These are phyloP conservation scores for Amanita phalloides DNA, from an alignment of 768 basidiomycete genomes.

Conservation along the genomic window DNA sequence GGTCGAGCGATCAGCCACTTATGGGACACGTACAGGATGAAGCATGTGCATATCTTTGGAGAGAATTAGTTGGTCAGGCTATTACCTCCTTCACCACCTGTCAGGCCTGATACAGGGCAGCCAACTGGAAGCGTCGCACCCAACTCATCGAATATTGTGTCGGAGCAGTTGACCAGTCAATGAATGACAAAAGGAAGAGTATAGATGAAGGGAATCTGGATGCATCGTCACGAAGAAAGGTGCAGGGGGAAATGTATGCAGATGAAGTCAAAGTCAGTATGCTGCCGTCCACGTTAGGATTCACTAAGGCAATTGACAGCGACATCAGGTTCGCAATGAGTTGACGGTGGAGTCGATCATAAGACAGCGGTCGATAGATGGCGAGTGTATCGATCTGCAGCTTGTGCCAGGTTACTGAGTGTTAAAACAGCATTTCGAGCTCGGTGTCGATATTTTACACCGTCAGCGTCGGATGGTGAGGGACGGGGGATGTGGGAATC, in stretches of 20 bases:
- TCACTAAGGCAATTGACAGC: slow-evolving; percentile 24
- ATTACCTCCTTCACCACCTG: slow-evolving; percentile 8
- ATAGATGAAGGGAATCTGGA: slow-evolving; percentile 33
- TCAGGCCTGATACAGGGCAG: slow-evolving; percentile 17
- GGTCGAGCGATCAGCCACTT: slow-evolving; percentile 27
- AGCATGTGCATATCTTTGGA: slow-evolving; percentile 70
- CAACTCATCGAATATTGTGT: slow-evolving; percentile 73
- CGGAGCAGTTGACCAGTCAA: slow-evolving; percentile 52
- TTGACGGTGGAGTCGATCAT: slow-evolving; percentile 63
- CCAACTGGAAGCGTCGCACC: slow-evolving; percentile 64
- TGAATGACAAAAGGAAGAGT: slow-evolving; percentile 41
- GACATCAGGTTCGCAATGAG: slow-evolving; percentile 69
- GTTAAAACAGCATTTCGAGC: slow-evolving; percentile 52
- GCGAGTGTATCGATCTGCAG: slow-evolving; percentile 24
- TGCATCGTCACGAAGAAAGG: slow-evolving; percentile 33
- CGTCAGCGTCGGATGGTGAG: slow-evolving; percentile 49
- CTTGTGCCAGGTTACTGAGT: not conserved
- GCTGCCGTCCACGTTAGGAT: not conserved
- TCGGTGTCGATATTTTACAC: slow-evolving; percentile 71
- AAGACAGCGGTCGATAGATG: slow-evolving; percentile 58
- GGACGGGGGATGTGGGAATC: slow-evolving; percentile 45
- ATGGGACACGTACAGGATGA: slow-evolving; percentile 56
- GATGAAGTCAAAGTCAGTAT: slow-evolving; percentile 61
- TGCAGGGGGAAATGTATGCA: slow-evolving; percentile 46
- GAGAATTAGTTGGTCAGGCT: slow-evolving; percentile 62